A percentile compares a stretch with the other conserved stretches of the same genome.
Evolutionary conservation across 2,329 filamentous ascomycete genomes (phyloP).

Genomic region (Aspergillus viridinutans): DNA sequence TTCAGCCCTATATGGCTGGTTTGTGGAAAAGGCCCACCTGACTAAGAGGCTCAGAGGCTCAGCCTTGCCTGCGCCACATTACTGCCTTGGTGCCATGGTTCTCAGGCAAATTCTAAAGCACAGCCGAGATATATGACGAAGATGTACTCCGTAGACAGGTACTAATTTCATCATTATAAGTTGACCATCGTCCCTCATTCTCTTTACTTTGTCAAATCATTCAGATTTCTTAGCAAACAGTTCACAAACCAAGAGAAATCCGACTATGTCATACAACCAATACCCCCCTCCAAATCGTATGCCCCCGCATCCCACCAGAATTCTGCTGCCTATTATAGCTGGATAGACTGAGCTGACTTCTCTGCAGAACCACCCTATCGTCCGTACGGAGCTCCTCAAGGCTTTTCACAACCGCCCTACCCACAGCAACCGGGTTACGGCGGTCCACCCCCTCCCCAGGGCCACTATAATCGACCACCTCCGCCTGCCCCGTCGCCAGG

Average conservation of each 20-base stretch:
- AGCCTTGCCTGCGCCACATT: background rate
- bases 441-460: slow-evolving; percentile 20
- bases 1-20: background rate
- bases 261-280: slow-evolving; percentile 5
- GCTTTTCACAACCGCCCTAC: slow-evolving; percentile 23
- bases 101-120: background rate
- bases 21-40: too few relatives aligned
- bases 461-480: slow-evolving; percentile 22
- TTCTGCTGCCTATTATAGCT: background rate
- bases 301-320: background rate
- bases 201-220: background rate
- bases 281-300: slow-evolving; percentile 5
- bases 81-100: background rate
- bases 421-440: slow-evolving; percentile 17
- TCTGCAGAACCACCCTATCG: slow-evolving; percentile 24
- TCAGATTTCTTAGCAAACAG: background rate
- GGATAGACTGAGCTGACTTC: background rate
- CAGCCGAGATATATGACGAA: background rate
- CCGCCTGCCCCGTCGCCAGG: slow-evolving; percentile 30
- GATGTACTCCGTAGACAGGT: background rate
- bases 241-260: background rate
- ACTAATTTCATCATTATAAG: background rate
- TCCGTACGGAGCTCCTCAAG: slow-evolving; percentile 23
- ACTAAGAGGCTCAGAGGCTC: background rate
- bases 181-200: background rate